Conservation (phyloP, 2,329 filamentous ascomycete genomes). For the Diaporthe citri region DNA sequence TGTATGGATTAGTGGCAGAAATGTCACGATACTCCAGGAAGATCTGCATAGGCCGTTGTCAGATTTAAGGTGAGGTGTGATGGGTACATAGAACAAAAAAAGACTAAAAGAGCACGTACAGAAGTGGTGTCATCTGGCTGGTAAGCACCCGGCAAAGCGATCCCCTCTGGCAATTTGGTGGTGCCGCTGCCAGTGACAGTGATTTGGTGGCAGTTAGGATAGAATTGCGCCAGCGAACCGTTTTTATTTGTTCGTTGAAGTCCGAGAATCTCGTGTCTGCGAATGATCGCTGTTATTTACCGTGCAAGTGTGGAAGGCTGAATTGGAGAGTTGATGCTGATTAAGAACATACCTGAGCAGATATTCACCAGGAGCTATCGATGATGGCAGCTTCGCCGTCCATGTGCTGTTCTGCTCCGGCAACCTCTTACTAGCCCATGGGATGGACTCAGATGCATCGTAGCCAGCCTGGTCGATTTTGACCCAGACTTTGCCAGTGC, state of each 20-base stretch:
- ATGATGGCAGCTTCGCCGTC: not conserved
- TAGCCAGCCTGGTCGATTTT: conserved; percentile 14
- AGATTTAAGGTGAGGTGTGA: not conserved
- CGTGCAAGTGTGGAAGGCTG: too few relatives aligned
- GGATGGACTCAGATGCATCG: not conserved
- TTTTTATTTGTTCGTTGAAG: conserved; percentile 10
- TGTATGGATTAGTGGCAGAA: conserved; percentile 4
- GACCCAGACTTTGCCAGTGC: conserved; percentile 13
- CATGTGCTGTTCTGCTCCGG: conserved; percentile 15
- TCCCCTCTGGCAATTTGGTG: not conserved
- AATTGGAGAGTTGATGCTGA: too few relatives aligned
- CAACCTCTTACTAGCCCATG: conserved; percentile 15
- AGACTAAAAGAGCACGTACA: not conserved
- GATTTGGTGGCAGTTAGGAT: conserved; percentile 18
- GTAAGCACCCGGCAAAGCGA: conserved; percentile 12
- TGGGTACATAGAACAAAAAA: not conserved
- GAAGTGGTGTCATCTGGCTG: conserved; percentile 10
- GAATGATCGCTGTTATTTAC: not conserved
- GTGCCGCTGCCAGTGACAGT: conserved; percentile 17
- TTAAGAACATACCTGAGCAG: not conserved
- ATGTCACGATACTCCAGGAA: conserved; percentile 18
- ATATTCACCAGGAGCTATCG: not conserved
- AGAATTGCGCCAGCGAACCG: conserved; percentile 11
- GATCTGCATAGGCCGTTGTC: not conserved
- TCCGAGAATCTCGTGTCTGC: conserved; percentile 15